Evolutionary conservation across 2,329 filamentous ascomycete genomes (phyloP).

Genomic region (Leptographium radiaticola): DNA sequence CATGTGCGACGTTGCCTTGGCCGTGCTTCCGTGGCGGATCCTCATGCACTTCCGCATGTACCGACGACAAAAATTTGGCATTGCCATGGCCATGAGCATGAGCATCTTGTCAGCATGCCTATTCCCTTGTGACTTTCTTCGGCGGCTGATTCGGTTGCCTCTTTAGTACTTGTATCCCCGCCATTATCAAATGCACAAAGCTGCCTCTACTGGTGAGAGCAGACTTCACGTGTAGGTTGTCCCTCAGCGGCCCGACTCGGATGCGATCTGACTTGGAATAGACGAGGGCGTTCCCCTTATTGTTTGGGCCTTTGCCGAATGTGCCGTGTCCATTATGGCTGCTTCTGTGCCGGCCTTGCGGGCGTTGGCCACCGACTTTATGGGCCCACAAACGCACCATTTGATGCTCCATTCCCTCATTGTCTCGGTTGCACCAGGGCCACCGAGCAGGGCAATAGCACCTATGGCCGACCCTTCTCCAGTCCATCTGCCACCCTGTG

Average conservation of each 20-base stretch:
- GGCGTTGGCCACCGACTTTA: slow-evolving; percentile 11
- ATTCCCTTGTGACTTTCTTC: background rate
- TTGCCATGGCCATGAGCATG: slow-evolving; percentile 19
- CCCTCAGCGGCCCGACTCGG: too few relatives aligned
- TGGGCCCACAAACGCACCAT: background rate
- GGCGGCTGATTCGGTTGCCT: background rate
- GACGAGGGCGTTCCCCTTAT: slow-evolving; percentile 5
- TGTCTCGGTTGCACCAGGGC: background rate
- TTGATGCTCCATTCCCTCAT: slow-evolving; percentile 1
- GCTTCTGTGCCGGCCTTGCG: slow-evolving; percentile 18
- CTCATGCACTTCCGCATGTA: slow-evolving; percentile 17
- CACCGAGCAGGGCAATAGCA: background rate
- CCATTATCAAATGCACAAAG: slow-evolving; percentile 15
- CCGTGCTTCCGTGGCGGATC: slow-evolving; percentile 17
- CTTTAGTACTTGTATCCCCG: slow-evolving; percentile 13
- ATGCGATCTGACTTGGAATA: background rate
- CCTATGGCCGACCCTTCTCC: background rate
- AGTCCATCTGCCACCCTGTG: background rate
- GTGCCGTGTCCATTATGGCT: slow-evolving; percentile 18
- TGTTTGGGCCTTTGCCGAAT: slow-evolving; percentile 17
- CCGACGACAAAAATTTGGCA: slow-evolving; percentile 17
- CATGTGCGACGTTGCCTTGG: slow-evolving; percentile 15
- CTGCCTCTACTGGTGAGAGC: slow-evolving; percentile 8
- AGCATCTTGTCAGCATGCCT: slow-evolving; percentile 15
- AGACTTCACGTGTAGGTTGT: slow-evolving; percentile 9